These are phyloP conservation scores for Silene coronaria DNA, from an alignment of 179 eudicot genomes.

Conservation along the genomic window DNA sequence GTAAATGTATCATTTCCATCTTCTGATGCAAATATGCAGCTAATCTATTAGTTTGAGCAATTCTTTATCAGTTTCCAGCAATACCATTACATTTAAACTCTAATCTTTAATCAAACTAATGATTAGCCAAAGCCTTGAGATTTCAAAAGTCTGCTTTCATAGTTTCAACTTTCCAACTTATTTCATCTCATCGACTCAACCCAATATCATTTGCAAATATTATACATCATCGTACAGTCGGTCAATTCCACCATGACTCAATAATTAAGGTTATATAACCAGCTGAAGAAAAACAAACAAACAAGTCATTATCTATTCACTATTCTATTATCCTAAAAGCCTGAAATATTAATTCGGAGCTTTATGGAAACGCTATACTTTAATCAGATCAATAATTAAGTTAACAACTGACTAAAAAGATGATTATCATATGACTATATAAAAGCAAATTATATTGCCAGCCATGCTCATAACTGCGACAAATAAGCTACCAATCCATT, in stretches of 20 bases:
- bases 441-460: neutral
- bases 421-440: neutral
- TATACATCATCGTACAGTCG: neutral
- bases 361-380: neutral
- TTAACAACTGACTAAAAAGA: neutral
- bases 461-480: neutral
- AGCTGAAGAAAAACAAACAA: neutral
- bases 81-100: neutral
- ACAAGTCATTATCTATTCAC: neutral
- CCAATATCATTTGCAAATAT: neutral
- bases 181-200: neutral
- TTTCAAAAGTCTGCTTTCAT: neutral
- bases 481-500: constrained; percentile 2
- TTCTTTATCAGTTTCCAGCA: neutral
- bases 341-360: neutral
- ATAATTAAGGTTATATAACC: neutral
- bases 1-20: neutral
- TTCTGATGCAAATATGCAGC: neutral
- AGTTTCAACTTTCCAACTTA: neutral
- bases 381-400: constrained; percentile 14
- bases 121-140: neutral
- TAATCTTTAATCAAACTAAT: neutral
- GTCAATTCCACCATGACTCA: neutral
- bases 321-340: constrained; percentile 8
- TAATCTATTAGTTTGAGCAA: neutral